Evolutionary conservation across 352 stramenopile genomes (phyloP), one percentile per base, ranked within the genome.

Genomic region (Phytophthora vignae): DNA sequence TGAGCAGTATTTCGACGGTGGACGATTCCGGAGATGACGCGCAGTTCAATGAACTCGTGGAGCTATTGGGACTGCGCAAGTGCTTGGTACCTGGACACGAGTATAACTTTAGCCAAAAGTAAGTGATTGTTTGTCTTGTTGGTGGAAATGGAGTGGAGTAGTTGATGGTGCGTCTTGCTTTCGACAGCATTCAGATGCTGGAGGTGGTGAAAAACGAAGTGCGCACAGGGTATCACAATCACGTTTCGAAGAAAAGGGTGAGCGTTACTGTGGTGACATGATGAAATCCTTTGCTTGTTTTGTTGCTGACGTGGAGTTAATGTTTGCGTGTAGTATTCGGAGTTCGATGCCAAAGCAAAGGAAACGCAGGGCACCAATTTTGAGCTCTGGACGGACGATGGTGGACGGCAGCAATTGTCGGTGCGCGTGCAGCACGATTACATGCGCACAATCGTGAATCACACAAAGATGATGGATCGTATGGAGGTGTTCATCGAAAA

Each of bases 131-230:
- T 2, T 53, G 1, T 10, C 6, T 56, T 8, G 46, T 5, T 10
- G 21, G 25, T 8, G 22, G 7, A 31, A 1, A n/a, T 50, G 2
- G 10, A 56, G 33, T 42, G 11, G 33, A 54, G 31, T 4, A 11
- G 25, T 29, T 67, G 3, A 71, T 67, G 17, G 56, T 67, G 38
- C 57, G n/a, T 61, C 11, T 25, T 38, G 21, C 15, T 7, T 50
- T 50, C 50, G 38, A 46, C 14, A 92, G 87, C 8, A 68, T 94
- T 22, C 50, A 90, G 22, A 75, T 76, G 63, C 62, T 93, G 15
- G 87, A 94, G 70, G 54, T 62, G 8, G 73, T 87, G 46, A 91
- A 94, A 76, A 90, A 90, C 60, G 71, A 90, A 22, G 83, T 94
- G 22, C 85, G 87, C 7, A 62, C 75, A 15, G 72, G 64, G 38